Conservation (phyloP, 306 rosid genomes). For the Oxytropis ochrocephala region DNA sequence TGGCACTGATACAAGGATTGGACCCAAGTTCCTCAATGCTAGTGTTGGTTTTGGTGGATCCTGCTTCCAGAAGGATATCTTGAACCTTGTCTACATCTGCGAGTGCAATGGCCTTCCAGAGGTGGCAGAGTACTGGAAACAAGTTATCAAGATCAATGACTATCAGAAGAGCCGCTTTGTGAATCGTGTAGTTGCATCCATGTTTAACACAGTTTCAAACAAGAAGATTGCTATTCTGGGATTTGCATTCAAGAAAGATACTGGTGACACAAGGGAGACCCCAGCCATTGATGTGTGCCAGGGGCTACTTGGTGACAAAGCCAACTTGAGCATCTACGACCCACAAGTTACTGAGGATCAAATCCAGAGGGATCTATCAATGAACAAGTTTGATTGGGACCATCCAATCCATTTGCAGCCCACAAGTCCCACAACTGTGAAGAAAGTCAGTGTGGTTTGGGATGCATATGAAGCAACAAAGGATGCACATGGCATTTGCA, state of each 20-base stretch:
- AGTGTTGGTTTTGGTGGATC: conserved; percentile 99
- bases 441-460: conserved; percentile 82
- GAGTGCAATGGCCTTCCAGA: conserved; percentile 99
- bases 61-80: conserved; percentile 96
- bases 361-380: conserved; percentile 87
- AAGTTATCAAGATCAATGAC: conserved; percentile 94
- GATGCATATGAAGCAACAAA: conserved; percentile 87
- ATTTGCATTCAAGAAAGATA: conserved; percentile 95
- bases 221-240: conserved; percentile 90
- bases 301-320: conserved; percentile 86
- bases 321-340: conserved; percentile 81
- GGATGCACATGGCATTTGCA: conserved; percentile 87
- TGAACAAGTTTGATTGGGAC: conserved; percentile 94
- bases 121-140: conserved; percentile 99
- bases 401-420: conserved; percentile 93
- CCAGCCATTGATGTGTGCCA: conserved; percentile 99
- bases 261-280: conserved; percentile 97
- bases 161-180: conserved; percentile 95
- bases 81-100: conserved; percentile 92
- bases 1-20: conserved; percentile 92
- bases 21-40: conserved; percentile 95
- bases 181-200: conserved; percentile 91
- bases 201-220: conserved; percentile 92
- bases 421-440: conserved; percentile 71
- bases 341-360: conserved; percentile 91